Base-by-base conservation (phyloP, 2,329 filamentous ascomycete species). In the Aspergillus tamarii region DNA sequence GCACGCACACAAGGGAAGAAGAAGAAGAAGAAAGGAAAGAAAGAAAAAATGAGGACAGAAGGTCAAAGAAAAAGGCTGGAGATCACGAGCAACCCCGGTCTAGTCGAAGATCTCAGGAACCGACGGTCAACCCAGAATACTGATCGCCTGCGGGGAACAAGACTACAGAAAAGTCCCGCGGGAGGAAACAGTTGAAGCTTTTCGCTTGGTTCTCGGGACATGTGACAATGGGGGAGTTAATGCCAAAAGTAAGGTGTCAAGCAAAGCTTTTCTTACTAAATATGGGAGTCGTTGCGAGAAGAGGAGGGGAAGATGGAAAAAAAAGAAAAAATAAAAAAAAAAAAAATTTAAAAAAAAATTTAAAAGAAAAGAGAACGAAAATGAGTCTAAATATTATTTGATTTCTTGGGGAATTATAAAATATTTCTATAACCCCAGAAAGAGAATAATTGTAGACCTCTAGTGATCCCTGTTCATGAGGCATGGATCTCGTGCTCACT, bases 141-240 rank as follows among this genome's bases (percentile, higher is more conserved):
- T 11, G 57, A 58, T 60, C 52, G 48, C 50, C 63, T 45, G 34
- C 48, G 60, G 57, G 57, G 59, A 26, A 60, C 45, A n/a, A 52
- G 30, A 54, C 32, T 45, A 54, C 26, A 41, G 26, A 52, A 52
- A 57, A 43, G 59, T 60, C 43, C 65, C 61, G 65, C 66, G 62
- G 62, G 57, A 53, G 63, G 62, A 21, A 19, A 8, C 16, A 12
- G 28, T 54, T 64, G 62, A 65, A 65, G 62, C 59, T 62, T 68
- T 65, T 59, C 45, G 45, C 16, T 60, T 60, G 63, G 45, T 9
- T 48, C 60, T 67, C 65, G 65, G 64, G 64, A 59, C 68, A 70
- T 69, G 67, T 68, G 65, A 69, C 60, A 63, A 39, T 45, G 50
- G 26, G 26, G 26, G 23, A 16, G 12, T 16, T 8, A 30, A 50